phyloP scores from a whole-genome alignment of 148 eudicot species.

The Agrostemma githago region DNA sequence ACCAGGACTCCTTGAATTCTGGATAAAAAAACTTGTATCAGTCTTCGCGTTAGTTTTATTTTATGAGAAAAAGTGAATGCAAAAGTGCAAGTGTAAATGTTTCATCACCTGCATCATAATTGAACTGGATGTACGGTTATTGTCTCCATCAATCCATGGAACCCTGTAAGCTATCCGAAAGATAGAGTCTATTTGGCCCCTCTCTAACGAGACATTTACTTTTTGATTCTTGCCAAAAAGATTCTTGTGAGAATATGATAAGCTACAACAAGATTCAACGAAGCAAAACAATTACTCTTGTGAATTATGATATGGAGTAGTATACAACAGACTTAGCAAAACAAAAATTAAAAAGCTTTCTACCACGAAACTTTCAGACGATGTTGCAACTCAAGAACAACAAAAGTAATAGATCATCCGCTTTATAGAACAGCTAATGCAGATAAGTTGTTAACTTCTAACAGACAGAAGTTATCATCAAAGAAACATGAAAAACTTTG shows the following conservation, averaged over 20 bases:
- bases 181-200: conserved; percentile 94
- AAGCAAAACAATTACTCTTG: background rate
- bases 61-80: background rate
- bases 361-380: background rate
- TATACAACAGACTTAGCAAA: background rate
- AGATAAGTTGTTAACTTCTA: background rate
- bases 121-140: conserved; percentile 83
- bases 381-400: background rate
- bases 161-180: conserved; percentile 83
- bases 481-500: background rate
- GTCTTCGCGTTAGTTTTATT: background rate
- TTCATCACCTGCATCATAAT: conserved; percentile 78
- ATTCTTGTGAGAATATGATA: conserved; percentile 86
- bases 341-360: background rate
- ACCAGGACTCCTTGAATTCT: conserved; percentile 97
- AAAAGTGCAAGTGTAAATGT: background rate
- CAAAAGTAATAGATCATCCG: background rate
- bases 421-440: background rate
- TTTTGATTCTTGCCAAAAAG: conserved; percentile 96
- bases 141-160: conserved; percentile 99
- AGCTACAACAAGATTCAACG: conserved; percentile 47
- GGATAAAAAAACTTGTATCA: conserved; percentile 11
- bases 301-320: background rate
- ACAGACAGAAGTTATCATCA: background rate
- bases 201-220: conserved; percentile 80